These are phyloP conservation scores for Pythium phragmitis DNA, from an alignment of 352 stramenopile species.

Conservation along the genomic window DNA sequence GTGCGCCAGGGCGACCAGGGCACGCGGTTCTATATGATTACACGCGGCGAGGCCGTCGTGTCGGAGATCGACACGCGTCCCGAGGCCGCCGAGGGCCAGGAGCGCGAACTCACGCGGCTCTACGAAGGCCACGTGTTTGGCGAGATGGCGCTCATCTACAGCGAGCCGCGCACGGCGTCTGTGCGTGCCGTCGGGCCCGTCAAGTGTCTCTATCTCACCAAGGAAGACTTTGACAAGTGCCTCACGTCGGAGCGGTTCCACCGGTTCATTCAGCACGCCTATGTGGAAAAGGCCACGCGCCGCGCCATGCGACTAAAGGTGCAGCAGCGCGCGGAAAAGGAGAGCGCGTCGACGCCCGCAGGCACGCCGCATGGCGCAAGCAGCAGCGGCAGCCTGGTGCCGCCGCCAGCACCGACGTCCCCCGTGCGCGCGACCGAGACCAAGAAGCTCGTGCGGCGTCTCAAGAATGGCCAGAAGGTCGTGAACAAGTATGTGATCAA, in stretches of 20 bases:
- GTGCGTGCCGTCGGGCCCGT: conserved; percentile 76
- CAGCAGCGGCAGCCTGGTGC: conserved; percentile 28
- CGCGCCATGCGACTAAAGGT: conserved; percentile 77
- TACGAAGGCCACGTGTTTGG: conserved; percentile 90
- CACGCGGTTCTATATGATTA: conserved; percentile 90
- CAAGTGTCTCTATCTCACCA: conserved; percentile 85
- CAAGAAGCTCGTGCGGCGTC: conserved; percentile 71
- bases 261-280: conserved; percentile 82
- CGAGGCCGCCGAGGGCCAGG: conserved; percentile 20
- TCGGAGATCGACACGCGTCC: conserved; percentile 54
- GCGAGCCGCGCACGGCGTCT: conserved; percentile 79
- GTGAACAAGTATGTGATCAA: conserved; percentile 96
- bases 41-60: conserved; percentile 80
- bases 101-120: conserved; percentile 79
- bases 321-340: conserved; percentile 51
- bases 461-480: conserved; percentile 84
- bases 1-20: conserved; percentile 88
- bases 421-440: conserved; percentile 59
- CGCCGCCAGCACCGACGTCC: conserved; percentile 48
- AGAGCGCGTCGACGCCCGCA: conserved; percentile 20
- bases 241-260: conserved; percentile 83
- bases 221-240: conserved; percentile 88
- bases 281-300: conserved; percentile 83
- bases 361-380: neutral
- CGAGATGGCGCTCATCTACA: conserved; percentile 89